Conservation (phyloP, 2,329 filamentous ascomycete species). For the Microsporum audouinii region DNA sequence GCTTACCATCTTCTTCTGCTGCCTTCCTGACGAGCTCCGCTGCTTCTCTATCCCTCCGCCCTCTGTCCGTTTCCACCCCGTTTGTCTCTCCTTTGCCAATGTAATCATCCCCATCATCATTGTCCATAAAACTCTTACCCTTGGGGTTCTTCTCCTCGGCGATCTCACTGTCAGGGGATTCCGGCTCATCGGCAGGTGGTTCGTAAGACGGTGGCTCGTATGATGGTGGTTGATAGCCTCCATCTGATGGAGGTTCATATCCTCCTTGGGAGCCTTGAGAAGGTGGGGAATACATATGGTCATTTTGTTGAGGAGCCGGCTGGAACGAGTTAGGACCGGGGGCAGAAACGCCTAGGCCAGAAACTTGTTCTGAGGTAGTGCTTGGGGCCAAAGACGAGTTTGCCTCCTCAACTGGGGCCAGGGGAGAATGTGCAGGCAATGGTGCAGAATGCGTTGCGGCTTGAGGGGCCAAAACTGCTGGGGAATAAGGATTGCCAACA, state of each 20-base stretch:
- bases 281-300: neutral
- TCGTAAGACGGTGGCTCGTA: slow-evolving; percentile 18
- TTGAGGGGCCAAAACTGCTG: slow-evolving; percentile 9
- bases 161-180: slow-evolving; percentile 42
- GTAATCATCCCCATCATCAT: slow-evolving; percentile 60
- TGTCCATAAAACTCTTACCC: slow-evolving; percentile 70
- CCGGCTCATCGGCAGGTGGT: slow-evolving; percentile 18
- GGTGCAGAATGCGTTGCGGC: slow-evolving; percentile 23
- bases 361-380: slow-evolving; percentile 4
- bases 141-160: slow-evolving; percentile 49
- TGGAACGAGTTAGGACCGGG: neutral
- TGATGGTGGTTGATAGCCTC: slow-evolving; percentile 26
- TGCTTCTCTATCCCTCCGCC: slow-evolving; percentile 64
- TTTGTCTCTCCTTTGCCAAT: slow-evolving; percentile 43
- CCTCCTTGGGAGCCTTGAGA: neutral
- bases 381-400: slow-evolving; percentile 18
- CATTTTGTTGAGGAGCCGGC: neutral
- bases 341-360: slow-evolving; percentile 5
- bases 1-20: slow-evolving; percentile 55
- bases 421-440: slow-evolving; percentile 29
- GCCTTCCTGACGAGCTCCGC: slow-evolving; percentile 77
- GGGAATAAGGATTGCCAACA: slow-evolving; percentile 20
- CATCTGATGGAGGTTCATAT: slow-evolving; percentile 24
- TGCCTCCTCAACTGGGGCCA: slow-evolving; percentile 32
- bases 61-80: slow-evolving; percentile 47